Evolutionary conservation across 163 green algal species (phyloP), one percentile per base, ranked within the genome.

Genomic region (Picocystis sp.): DNA sequence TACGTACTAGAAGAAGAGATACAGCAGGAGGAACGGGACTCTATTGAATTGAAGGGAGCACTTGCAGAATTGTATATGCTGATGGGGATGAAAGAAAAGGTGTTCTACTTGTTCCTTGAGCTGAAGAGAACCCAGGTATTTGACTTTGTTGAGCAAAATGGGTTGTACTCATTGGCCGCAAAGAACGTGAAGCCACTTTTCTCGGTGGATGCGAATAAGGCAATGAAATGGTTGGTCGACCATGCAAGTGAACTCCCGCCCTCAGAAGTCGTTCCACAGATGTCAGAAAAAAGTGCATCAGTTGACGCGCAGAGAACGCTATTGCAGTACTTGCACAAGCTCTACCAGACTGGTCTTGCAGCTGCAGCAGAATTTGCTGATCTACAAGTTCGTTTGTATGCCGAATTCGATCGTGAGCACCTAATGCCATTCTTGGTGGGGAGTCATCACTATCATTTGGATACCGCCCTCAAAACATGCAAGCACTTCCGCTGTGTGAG

Each of bases 301-400:
- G 64, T 61, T 23, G 45, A 48, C 11, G 89, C 77, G 83, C 60
- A 70, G 17, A 62, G 57, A 12, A 55, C 70, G 35, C 65, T 94
- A 64, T 77, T 82, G 60, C 25, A 57, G 10, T 96, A 96, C 73
- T 68, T 96, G 48, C 58, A 87, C 44, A 66, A 51, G 29, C 64
- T 94, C 17, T 81, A 85, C 55, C 55, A 67, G 51, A 60, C 57
- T 21, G 81, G 93, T 50, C 43, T 70, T 2, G 54, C 65, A 2
- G 67, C 71, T n/a, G 73, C 59, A 5, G 60, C 69, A 1, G 71
- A 81, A 14, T 92, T 84, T 46, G 70, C 80, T 24, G 70, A 67
- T 33, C 67, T 91, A 41, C 80, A 87, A 71, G 74, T 92, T 50
- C 72, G 81, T 66, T 67, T 94, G 51, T 89, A 83, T n/a, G 87